These are phyloP conservation scores for Pichia norvegensis DNA, from an alignment of 1,139 yeast genomes.

Conservation along the genomic window DNA sequence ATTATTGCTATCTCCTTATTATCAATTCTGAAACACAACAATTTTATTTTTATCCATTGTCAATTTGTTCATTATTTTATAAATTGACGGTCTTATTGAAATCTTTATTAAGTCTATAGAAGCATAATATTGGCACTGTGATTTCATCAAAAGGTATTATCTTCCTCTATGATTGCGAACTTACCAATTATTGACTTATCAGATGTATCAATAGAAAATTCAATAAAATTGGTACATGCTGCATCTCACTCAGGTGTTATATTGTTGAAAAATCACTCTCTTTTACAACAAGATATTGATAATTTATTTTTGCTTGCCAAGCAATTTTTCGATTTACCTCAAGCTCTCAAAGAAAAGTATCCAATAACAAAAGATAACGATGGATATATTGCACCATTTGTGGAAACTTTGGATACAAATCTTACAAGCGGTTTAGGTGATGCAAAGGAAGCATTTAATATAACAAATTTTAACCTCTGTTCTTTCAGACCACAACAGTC, in stretches of 20 bases:
- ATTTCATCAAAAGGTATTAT: no score
- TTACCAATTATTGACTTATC: slow-evolving; percentile 46
- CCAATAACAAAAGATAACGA: slow-evolving; percentile 46
- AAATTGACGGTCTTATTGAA: no score
- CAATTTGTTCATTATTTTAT: no score
- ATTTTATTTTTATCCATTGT: no score
- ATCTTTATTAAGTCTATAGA: no score
- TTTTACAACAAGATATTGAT: slow-evolving; percentile 51
- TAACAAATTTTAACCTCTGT: slow-evolving; percentile 32
- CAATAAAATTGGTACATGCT: slow-evolving; percentile 49
- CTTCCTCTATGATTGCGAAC: not conserved
- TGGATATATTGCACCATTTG: slow-evolving; percentile 53
- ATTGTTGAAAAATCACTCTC: slow-evolving; percentile 65
- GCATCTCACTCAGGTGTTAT: slow-evolving; percentile 65
- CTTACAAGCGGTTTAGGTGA: slow-evolving; percentile 44
- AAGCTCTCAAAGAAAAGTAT: slow-evolving; percentile 39
- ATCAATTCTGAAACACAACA: no score
- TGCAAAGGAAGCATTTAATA: slow-evolving; percentile 48
- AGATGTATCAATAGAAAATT: slow-evolving; percentile 36
- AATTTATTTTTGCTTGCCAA: slow-evolving; percentile 46
- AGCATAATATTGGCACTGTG: no score
- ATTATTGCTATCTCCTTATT: no score
- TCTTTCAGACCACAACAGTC: slow-evolving; percentile 30
- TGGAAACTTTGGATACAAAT: slow-evolving; percentile 41
- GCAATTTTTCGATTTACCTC: slow-evolving; percentile 47